Evolutionary conservation across 257 asterid genomes (phyloP).

Genomic region (Ocimum tenuiflorum): DNA sequence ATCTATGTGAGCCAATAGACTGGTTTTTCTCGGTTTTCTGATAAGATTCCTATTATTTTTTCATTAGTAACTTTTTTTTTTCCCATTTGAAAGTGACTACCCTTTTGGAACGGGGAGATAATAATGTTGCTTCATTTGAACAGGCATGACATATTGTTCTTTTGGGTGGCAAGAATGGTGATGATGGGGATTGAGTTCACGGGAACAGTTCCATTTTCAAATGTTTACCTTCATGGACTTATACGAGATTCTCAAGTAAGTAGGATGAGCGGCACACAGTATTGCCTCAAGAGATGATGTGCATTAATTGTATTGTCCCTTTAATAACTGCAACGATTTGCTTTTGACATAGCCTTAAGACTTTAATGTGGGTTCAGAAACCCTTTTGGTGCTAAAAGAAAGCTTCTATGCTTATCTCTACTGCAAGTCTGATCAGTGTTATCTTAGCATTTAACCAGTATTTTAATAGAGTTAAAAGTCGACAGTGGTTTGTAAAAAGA

Average conservation of each 20-base stretch:
- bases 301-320: neutral
- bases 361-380: neutral
- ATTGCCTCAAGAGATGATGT: constrained; percentile 14
- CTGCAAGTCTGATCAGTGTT: too few species aligned
- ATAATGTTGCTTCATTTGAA: constrained; percentile 24
- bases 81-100: neutral
- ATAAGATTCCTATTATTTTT: neutral
- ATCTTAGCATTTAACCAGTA: too few species aligned
- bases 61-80: neutral
- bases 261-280: constrained; percentile 15
- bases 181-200: constrained; percentile 98
- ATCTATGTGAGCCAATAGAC: neutral
- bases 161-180: constrained; percentile 99
- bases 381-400: too few species aligned
- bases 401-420: too few species aligned
- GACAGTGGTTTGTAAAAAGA: too few species aligned
- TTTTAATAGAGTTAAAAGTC: too few species aligned
- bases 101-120: constrained; percentile 7
- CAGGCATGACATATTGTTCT: constrained; percentile 98
- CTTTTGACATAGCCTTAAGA: neutral
- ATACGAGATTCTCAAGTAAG: constrained; percentile 95
- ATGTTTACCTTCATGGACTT: constrained; percentile 89
- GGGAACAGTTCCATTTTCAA: constrained; percentile 79
- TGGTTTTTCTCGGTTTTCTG: neutral
- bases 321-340: neutral